These are phyloP conservation scores for Leccinum obscurum DNA, from an alignment of 768 basidiomycete genomes.

Conservation along the genomic window DNA sequence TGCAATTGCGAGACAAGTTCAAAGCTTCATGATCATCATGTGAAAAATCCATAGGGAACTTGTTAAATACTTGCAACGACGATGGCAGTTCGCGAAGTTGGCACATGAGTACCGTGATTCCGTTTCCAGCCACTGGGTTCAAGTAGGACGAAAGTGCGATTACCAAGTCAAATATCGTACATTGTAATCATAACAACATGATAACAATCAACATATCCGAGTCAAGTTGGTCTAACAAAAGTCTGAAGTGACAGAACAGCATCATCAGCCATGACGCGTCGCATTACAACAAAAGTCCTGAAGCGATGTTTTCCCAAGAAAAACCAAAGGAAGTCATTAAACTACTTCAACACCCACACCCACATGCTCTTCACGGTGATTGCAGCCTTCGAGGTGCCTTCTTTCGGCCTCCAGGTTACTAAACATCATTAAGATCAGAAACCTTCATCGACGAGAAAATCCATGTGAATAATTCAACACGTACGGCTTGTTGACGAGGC, in stretches of 20 bases:
- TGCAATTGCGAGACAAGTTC: too few relatives aligned
- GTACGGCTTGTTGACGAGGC: slow-evolving; percentile 54
- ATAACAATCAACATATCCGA: background rate
- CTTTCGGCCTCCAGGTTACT: slow-evolving; percentile 17
- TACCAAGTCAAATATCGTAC: background rate
- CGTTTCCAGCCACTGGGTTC: background rate
- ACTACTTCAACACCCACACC: slow-evolving; percentile 6
- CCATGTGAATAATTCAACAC: slow-evolving; percentile 2
- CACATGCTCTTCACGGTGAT: background rate
- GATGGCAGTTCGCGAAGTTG: background rate
- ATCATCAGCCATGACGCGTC: background rate
- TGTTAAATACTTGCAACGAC: too few relatives aligned
- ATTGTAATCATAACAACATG: background rate
- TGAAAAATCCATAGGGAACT: background rate
- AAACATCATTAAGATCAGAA: background rate
- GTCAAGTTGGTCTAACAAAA: background rate
- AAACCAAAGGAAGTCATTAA: slow-evolving; percentile 1
- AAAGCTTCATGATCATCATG: background rate
- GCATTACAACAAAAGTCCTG: background rate
- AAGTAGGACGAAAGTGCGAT: background rate
- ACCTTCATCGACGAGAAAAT: background rate
- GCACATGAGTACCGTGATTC: background rate
- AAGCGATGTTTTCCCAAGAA: background rate
- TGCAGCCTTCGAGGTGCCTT: slow-evolving; percentile 19
- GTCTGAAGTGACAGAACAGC: background rate